phyloP scores from a whole-genome alignment of 1,284 basidiomycete species.

The Cryptococcus jaspeensis region DNA sequence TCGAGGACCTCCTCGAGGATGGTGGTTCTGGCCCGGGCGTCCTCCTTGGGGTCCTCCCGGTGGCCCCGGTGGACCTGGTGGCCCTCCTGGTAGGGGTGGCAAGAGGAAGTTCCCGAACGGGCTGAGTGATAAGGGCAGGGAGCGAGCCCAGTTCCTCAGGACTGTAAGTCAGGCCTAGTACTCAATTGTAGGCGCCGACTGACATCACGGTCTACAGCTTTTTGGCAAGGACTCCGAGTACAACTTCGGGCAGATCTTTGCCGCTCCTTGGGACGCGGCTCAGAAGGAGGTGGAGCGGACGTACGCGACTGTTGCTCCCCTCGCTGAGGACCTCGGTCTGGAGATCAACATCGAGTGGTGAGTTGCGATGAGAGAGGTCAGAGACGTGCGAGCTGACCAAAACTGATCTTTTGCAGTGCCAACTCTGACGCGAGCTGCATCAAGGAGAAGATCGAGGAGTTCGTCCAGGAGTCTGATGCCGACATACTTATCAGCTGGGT shows the following conservation, averaged over 20 bases:
- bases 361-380: not conserved
- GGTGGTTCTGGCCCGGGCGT: not conserved
- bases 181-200: not conserved
- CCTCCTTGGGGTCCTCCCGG: slow-evolving; percentile 9
- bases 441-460: slow-evolving; percentile 14
- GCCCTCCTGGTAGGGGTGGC: slow-evolving; percentile 3
- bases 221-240: slow-evolving; percentile 30
- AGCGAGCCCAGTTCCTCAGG: slow-evolving; percentile 25
- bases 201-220: slow-evolving; percentile 9
- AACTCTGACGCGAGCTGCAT: slow-evolving; percentile 21
- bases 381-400: not conserved
- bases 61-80: slow-evolving; percentile 9
- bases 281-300: slow-evolving; percentile 26
- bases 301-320: slow-evolving; percentile 28
- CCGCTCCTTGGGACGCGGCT: slow-evolving; percentile 20
- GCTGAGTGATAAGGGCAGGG: slow-evolving; percentile 21
- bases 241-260: slow-evolving; percentile 28
- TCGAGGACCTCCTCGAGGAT: not conserved
- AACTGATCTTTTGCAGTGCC: slow-evolving; percentile 13
- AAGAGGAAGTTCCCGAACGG: slow-evolving; percentile 19
- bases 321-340: slow-evolving; percentile 27
- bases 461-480: slow-evolving; percentile 10
- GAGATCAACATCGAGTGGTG: slow-evolving; percentile 23
- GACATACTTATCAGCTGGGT: slow-evolving; percentile 31
- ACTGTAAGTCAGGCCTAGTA: slow-evolving; percentile 7